These are phyloP conservation scores for Echeveria elegans DNA, from an alignment of 164 flowering plant genomes.

Conservation along the genomic window DNA sequence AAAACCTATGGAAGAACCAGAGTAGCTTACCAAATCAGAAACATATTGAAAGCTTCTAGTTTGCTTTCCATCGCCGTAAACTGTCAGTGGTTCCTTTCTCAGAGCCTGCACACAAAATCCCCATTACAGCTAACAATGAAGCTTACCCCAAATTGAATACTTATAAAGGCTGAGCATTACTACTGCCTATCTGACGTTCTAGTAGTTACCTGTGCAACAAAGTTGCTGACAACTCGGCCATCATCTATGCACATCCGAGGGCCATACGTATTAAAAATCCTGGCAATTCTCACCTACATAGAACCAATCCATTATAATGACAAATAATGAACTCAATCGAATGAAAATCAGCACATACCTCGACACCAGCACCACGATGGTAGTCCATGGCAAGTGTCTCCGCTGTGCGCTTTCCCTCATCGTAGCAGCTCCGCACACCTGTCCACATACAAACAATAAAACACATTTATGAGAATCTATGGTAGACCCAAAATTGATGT, in stretches of 20 bases:
- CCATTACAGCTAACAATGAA: neutral
- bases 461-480: neutral
- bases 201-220: neutral
- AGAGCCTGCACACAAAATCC: conserved; percentile 12
- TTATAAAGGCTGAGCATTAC: neutral
- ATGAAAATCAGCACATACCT: neutral
- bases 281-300: neutral
- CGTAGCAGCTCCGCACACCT: conserved; percentile 93
- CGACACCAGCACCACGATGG: neutral
- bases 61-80: neutral
- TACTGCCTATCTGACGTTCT: neutral
- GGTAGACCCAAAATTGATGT: neutral
- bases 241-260: neutral
- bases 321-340: neutral
- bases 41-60: neutral
- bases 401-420: conserved; percentile 80
- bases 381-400: conserved; percentile 27
- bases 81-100: neutral
- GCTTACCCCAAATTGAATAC: neutral
- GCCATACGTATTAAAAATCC: neutral
- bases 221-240: neutral
- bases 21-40: neutral
- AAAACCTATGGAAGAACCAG: neutral
- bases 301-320: neutral
- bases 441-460: conserved; percentile 13